phyloP scores from a whole-genome alignment of 129 eudicot species.

The Solidago caesia region DNA sequence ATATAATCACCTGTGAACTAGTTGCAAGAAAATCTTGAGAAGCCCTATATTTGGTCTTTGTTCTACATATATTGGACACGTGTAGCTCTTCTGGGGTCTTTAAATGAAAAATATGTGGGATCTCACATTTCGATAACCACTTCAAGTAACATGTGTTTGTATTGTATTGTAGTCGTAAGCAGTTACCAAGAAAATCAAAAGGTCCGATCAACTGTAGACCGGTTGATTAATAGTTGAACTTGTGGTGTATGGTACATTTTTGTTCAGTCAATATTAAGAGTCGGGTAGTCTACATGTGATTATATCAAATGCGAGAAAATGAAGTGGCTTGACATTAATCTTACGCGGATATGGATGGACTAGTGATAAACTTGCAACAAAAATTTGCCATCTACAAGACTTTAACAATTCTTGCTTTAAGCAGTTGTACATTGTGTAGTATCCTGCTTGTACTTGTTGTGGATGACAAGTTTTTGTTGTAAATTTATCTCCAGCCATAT shows the following conservation, averaged over 20 bases:
- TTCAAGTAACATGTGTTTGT: not conserved
- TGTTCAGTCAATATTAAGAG: not conserved
- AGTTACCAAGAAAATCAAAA: slow-evolving; percentile 2
- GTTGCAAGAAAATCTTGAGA: slow-evolving; percentile 56
- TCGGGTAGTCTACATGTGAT: too few relatives aligned
- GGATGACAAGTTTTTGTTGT: too few relatives aligned
- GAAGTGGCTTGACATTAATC: too few relatives aligned
- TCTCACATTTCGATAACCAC: slow-evolving; percentile 2
- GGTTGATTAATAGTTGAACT: not conserved
- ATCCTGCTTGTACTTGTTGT: too few relatives aligned
- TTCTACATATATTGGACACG: slow-evolving; percentile 4
- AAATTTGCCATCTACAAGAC: too few relatives aligned
- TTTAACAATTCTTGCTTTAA: too few relatives aligned
- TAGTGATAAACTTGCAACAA: too few relatives aligned
- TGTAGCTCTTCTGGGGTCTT: not conserved
- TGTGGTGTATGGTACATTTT: slow-evolving; percentile 4
- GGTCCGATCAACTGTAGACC: not conserved
- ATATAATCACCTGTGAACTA: slow-evolving; percentile 74
- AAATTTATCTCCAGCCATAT: too few relatives aligned
- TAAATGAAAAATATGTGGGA: not conserved
- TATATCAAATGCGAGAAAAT: too few relatives aligned
- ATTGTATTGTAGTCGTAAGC: not conserved
- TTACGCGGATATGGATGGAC: too few relatives aligned
- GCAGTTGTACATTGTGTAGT: too few relatives aligned
- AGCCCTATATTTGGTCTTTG: not conserved